These are phyloP conservation scores for Aspergillus brasiliensis DNA, from an alignment of 2,329 filamentous ascomycete species.

Conservation along the genomic window DNA sequence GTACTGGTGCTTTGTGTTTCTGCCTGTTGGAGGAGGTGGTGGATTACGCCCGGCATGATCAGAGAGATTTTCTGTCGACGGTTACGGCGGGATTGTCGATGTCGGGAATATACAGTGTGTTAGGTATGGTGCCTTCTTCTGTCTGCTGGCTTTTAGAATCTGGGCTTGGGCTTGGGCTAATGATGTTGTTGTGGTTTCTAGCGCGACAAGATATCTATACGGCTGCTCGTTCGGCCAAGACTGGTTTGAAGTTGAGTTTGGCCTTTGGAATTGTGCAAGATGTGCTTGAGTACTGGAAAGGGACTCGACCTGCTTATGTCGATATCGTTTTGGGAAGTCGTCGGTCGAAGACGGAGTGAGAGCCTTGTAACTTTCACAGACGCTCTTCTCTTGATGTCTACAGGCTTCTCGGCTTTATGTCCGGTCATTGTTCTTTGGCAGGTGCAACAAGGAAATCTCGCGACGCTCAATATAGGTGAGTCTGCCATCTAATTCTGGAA, in stretches of 20 bases:
- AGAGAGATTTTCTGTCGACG: slow-evolving; percentile 77
- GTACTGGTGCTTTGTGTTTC: slow-evolving; percentile 73
- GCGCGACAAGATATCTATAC: slow-evolving; percentile 79
- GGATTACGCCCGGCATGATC: slow-evolving; percentile 62
- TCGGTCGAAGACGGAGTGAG: slow-evolving; percentile 27
- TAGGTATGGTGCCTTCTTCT: slow-evolving; percentile 62
- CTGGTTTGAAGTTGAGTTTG: slow-evolving; percentile 76
- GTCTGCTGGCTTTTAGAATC: background rate
- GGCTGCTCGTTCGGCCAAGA: slow-evolving; percentile 74
- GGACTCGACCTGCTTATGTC: slow-evolving; percentile 73
- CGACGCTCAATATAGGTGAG: background rate
- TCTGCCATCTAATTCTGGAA: background rate
- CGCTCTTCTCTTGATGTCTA: background rate
- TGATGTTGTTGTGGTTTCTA: slow-evolving; percentile 38
- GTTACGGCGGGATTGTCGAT: slow-evolving; percentile 80
- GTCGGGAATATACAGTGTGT: slow-evolving; percentile 82
- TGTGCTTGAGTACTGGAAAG: slow-evolving; percentile 66
- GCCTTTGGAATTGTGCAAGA: slow-evolving; percentile 83
- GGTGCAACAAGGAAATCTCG: background rate
- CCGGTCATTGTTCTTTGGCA: background rate
- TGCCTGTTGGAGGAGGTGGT: slow-evolving; percentile 83
- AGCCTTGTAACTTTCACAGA: slow-evolving; percentile 14
- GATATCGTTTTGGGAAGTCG: slow-evolving; percentile 62
- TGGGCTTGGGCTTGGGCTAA: slow-evolving; percentile 1
- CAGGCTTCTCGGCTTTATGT: background rate